A percentile compares a stretch with the other conserved stretches of the same genome.
These are phyloP conservation scores for Trichoderma gracile DNA, from an alignment of 2,329 filamentous ascomycete genomes.

Conservation along the genomic window DNA sequence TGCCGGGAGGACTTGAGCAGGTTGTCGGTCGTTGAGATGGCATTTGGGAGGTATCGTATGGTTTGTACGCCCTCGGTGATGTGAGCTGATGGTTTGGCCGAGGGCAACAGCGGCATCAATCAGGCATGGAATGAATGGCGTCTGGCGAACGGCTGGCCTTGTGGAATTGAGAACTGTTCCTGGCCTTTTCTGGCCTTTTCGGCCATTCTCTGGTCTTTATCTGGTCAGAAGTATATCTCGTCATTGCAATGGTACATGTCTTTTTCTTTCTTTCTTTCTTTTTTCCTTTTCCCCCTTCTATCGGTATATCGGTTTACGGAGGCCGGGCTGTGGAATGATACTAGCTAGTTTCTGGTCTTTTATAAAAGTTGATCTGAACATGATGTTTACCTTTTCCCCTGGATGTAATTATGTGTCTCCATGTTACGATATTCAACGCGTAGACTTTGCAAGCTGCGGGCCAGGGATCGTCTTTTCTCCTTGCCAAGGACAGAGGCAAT, in stretches of 20 bases:
- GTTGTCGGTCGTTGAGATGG: background rate
- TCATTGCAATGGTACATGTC: background rate
- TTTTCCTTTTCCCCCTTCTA: constrained; percentile 1
- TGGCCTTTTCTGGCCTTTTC: background rate
- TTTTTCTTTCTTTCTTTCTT: background rate
- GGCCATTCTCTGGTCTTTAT: background rate
- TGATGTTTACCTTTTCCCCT: no score
- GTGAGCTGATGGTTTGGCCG: background rate
- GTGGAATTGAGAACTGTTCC: constrained; percentile 5
- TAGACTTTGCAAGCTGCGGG: no score
- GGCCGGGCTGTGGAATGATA: no score
- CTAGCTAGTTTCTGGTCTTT: background rate
- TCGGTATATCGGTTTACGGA: constrained; percentile 8
- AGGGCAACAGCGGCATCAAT: constrained; percentile 18
- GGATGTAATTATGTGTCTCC: no score
- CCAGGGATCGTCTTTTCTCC: no score
- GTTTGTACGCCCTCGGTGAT: background rate
- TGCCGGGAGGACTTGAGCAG: constrained; percentile 25
- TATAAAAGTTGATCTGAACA: background rate
- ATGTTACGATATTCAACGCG: no score
- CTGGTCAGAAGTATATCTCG: background rate
- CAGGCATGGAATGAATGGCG: constrained; percentile 15
- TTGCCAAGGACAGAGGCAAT: no score
- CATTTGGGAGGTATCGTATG: background rate
- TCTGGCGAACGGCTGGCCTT: constrained; percentile 13